Evolutionary conservation across 1,284 basidiomycete genomes (phyloP), one percentile per base, ranked within the genome.

Genomic region (Rhodotorula sp.): DNA sequence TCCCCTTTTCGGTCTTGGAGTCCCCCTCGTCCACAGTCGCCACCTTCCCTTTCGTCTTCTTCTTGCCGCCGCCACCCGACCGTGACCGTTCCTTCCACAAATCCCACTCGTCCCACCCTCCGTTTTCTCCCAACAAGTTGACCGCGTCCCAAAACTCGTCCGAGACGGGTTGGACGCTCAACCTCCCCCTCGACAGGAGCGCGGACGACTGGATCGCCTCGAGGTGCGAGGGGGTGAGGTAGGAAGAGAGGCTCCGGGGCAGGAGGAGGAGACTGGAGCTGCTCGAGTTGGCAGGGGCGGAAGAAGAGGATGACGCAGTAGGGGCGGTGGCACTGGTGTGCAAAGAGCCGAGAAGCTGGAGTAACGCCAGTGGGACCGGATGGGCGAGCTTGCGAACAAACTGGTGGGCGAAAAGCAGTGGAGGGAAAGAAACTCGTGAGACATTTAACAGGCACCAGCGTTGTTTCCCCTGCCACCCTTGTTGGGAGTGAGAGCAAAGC

Each of bases 81-180:
- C n/a, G n/a, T n/a, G n/a, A n/a, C n/a, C n/a, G n/a, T 42, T 37
- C 29, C 58, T 22, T 58, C 53, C n/a, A 42, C 54, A 22, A 46
- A 26, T 62, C 60, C 78, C 79, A 79, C 8, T 72, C 69, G 7
- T 82, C 79, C 80, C 83, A 85, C 1, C 84, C 84, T 1, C 94
- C 95, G 44, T 84, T 85, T 62, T 87, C 84, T 0, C 91, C 90
- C 62, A 98, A 80, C 59, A 82, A 76, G 17, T 83, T 79, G 24
- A 96, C 85, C 1, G 87, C 86, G 29, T 85, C 83, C 85, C 88
- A 98, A 0, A 92, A 89, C 17, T 80, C 83, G 68, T 85, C 81
- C 42, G 85, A 82, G 1, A 95, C 93, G 4, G 87, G 86, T 81
- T 97, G 93, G 55, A 93, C 89, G 80, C 93, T 95, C 62, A 98